Base-by-base conservation (phyloP, 2,329 filamentous ascomycete species). In the Pezicula neosporulosa region DNA sequence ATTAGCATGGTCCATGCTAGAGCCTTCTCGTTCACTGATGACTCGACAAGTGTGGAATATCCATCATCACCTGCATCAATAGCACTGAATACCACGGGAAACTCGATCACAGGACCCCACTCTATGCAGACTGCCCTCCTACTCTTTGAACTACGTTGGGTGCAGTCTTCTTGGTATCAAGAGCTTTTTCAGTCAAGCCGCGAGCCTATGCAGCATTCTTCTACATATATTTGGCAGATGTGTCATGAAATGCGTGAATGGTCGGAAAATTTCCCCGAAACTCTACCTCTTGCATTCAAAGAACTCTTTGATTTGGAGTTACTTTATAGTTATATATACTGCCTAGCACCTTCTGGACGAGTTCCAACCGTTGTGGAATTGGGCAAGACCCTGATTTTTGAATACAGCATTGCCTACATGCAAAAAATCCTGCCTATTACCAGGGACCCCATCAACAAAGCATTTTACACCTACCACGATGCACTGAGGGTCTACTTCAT, bases 21-120 rank as follows among this genome's bases (percentile, higher is more conserved):
- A 33, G 86, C 91, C 0, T 97, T 97, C 67, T 96, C 93, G 0
- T 97, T 97, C 65, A 93, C 90, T 0, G 93, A 97, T 65, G 90
- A 93, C 50, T 87, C 92, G 6, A 81, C 89, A 24, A 86, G 89
- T 58, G 92, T 97, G 28, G 82, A 81, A n/a, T 81, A 91, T 55
- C 90, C 91, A 1, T 78, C 80, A 49, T 66, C 71, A n/a, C 62
- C 62, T 28, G 54, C 47, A 42, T 58, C 64, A 38, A 27, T 55
- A 56, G 50, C 62, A 36, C 45, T 64, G 43, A 59, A 68, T 35
- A 49, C 65, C 44, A 58, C 69, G 16, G 46, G 50, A 38, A 50
- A 55, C 56, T 66, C 76, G 48, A 71, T 76, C 39, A 63, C 66
- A 61, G 74, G 66, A 52, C 78, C 66, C 58, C 77, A 71, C 60